Evolutionary conservation across 805 yeast species (phyloP).

Genomic region (Saturnispora besseyi): DNA sequence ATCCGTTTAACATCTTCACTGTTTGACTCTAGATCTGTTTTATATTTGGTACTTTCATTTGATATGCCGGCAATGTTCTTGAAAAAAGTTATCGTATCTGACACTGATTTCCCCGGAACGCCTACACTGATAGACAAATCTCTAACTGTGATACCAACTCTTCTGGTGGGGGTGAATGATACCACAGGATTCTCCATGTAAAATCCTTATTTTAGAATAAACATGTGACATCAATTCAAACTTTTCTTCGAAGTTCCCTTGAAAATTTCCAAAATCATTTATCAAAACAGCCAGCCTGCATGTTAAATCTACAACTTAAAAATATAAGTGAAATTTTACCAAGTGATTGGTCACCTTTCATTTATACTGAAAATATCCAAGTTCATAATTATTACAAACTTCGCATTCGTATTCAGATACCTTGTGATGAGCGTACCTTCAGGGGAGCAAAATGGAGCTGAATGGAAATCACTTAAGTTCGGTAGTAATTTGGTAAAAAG

Average conservation of each 20-base stretch:
- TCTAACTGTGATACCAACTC: conserved; percentile 21
- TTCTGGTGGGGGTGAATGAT: conserved; percentile 22
- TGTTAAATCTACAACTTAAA: background rate
- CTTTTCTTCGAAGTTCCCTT: background rate
- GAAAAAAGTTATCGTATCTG: background rate
- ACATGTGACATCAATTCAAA: background rate
- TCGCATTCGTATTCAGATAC: too few species aligned
- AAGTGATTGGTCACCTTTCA: background rate
- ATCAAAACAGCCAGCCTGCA: background rate
- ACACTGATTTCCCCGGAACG: background rate
- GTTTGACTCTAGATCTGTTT: conserved; percentile 18
- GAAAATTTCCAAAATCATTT: background rate
- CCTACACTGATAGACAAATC: conserved; percentile 19
- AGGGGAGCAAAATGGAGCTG: too few species aligned
- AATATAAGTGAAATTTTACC: background rate
- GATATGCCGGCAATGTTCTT: background rate
- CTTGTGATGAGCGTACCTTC: too few species aligned
- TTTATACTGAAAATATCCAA: background rate
- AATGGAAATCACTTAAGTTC: too few species aligned
- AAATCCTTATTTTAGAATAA: background rate
- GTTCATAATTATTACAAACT: background rate
- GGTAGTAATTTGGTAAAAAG: too few species aligned
- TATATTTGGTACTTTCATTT: background rate
- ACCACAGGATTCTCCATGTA: conserved; percentile 1
- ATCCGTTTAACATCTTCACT: conserved; percentile 27